phyloP scores from a whole-genome alignment of 2,329 filamentous ascomycete species.

The Triangularia verruculosa region DNA sequence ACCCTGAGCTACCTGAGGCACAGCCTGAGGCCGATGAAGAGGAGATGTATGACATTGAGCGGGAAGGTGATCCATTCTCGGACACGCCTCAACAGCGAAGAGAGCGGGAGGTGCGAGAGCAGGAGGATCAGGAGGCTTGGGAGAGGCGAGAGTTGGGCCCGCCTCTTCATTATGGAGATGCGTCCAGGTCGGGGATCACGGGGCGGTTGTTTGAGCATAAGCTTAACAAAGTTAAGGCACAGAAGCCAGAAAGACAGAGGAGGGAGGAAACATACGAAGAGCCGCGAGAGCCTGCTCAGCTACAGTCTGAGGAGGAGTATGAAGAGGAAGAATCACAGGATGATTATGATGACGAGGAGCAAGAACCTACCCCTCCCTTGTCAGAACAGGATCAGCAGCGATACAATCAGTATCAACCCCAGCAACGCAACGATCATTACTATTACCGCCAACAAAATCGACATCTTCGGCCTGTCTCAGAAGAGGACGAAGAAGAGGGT shows the following conservation, averaged over 20 bases:
- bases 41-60: not conserved
- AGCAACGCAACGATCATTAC: not conserved
- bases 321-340: conserved; percentile 26
- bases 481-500: not conserved
- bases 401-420: not conserved
- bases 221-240: not conserved
- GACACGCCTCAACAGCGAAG: not conserved
- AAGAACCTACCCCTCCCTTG: not conserved
- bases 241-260: not conserved
- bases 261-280: not conserved
- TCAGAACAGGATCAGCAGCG: not conserved
- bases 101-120: not conserved
- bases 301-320: not conserved
- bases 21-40: not conserved
- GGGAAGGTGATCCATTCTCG: not conserved
- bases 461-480: not conserved
- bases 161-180: not conserved
- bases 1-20: not conserved
- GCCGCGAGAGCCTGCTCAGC: too few species aligned
- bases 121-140: not conserved
- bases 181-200: not conserved
- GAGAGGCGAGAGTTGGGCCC: not conserved
- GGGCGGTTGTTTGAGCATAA: not conserved
- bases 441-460: not conserved
- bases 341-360: not conserved